These are phyloP conservation scores for Herpetomonas samuelpessoai DNA, from an alignment of 208 protist species.

Conservation along the genomic window DNA sequence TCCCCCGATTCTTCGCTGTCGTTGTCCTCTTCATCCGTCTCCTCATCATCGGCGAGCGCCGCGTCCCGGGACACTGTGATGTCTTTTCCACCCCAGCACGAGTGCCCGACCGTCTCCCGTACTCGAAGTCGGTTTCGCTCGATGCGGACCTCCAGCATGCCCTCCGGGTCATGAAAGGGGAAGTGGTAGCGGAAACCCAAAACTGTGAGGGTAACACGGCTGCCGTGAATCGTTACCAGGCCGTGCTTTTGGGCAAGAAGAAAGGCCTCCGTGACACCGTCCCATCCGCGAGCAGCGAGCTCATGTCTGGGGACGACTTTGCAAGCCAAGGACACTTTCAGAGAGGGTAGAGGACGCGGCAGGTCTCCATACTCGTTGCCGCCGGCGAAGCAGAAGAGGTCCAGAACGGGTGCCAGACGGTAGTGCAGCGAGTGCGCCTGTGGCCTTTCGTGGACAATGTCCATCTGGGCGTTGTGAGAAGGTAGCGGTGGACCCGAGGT, in stretches of 20 bases:
- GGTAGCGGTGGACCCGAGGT: background rate
- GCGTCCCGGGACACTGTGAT: background rate
- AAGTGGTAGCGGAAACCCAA: conserved; percentile 84
- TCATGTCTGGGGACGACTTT: conserved; percentile 22
- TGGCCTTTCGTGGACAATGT: background rate
- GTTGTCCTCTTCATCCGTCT: conserved; percentile 21
- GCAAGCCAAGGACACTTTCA: conserved; percentile 33
- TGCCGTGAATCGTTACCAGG: conserved; percentile 35
- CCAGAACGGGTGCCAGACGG: conserved; percentile 45
- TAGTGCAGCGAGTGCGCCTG: conserved; percentile 56
- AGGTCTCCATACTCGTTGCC: conserved; percentile 44
- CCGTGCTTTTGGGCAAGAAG: conserved; percentile 30
- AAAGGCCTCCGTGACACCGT: conserved; percentile 43
- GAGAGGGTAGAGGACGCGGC: conserved; percentile 37
- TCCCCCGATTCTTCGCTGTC: conserved; percentile 11
- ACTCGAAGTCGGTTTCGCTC: background rate
- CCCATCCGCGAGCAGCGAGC: conserved; percentile 33
- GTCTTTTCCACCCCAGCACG: background rate
- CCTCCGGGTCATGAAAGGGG: conserved; percentile 65
- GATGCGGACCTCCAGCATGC: conserved; percentile 49
- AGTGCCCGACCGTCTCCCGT: conserved; percentile 1
- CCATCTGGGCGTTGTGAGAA: background rate
- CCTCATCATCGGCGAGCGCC: background rate
- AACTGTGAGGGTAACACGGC: conserved; percentile 48
- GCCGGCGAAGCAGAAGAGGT: conserved; percentile 76